These are phyloP conservation scores for Annulohypoxylon truncatum DNA, from an alignment of 2,329 filamentous ascomycete genomes.

Conservation along the genomic window DNA sequence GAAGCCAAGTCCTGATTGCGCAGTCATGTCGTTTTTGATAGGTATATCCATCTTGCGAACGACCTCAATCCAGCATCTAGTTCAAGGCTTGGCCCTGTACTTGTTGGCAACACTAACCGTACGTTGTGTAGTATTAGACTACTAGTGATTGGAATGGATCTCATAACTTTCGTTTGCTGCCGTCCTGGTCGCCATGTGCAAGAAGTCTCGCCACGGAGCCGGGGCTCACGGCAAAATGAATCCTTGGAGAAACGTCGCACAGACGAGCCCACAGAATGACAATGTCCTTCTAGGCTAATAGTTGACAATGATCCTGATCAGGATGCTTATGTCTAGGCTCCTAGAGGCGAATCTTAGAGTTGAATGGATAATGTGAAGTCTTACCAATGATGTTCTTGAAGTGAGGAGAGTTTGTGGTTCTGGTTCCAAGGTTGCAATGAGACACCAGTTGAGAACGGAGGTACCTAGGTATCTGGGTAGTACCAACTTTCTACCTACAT, in stretches of 20 bases:
- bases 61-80: slow-evolving; percentile 6
- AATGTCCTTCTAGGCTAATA: slow-evolving; percentile 38
- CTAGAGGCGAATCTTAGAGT: slow-evolving; percentile 20
- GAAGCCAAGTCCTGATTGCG: slow-evolving; percentile 16
- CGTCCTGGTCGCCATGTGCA: slow-evolving; percentile 51
- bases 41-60: not conserved
- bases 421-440: slow-evolving; percentile 36
- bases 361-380: slow-evolving; percentile 20
- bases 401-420: slow-evolving; percentile 18
- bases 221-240: slow-evolving; percentile 47
- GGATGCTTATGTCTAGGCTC: slow-evolving; percentile 22
- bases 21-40: slow-evolving; percentile 19
- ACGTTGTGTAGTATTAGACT: slow-evolving; percentile 9
- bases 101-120: slow-evolving; percentile 8
- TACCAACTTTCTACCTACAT: not conserved
- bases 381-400: slow-evolving; percentile 16
- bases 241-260: slow-evolving; percentile 31
- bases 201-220: slow-evolving; percentile 48
- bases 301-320: slow-evolving; percentile 6
- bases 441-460: slow-evolving; percentile 34
- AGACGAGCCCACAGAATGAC: slow-evolving; percentile 27
- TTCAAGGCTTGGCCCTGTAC: not conserved
- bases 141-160: not conserved
- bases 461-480: slow-evolving; percentile 1
- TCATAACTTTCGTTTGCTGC: slow-evolving; percentile 19